A percentile compares a stretch with the other conserved stretches of the same genome.
phyloP scores from a whole-genome alignment of 805 yeast species.

The Metschnikowia continentalis region DNA sequence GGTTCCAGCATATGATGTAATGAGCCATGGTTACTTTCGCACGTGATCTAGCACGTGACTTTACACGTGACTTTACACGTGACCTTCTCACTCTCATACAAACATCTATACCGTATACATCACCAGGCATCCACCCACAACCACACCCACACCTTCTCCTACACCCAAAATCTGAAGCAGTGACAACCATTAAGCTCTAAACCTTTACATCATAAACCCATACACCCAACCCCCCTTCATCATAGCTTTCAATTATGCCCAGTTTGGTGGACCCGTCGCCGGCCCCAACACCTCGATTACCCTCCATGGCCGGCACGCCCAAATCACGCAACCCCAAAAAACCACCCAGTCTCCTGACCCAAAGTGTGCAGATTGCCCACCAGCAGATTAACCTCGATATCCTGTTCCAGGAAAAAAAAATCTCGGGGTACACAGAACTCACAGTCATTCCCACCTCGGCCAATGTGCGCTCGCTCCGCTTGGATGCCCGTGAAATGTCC shows the following conservation, averaged over 20 bases:
- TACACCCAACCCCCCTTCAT: too few species aligned
- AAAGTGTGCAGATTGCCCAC: constrained; percentile 70
- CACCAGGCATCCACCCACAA: too few species aligned
- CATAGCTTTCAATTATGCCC: not conserved
- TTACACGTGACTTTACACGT: too few species aligned
- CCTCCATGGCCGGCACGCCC: constrained; percentile 14
- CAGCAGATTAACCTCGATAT: constrained; percentile 80
- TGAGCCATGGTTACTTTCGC: too few species aligned
- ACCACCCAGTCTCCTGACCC: constrained; percentile 27
- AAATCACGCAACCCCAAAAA: constrained; percentile 6
- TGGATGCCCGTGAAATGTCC: constrained; percentile 77
- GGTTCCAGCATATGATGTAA: too few species aligned
- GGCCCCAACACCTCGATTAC: constrained; percentile 15
- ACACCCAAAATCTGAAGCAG: not conserved
- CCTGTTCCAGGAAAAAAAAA: constrained; percentile 56
- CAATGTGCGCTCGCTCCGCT: constrained; percentile 50
- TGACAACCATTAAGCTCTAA: not conserved
- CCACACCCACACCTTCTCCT: not conserved
- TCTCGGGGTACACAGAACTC: constrained; percentile 77
- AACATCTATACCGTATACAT: too few species aligned
- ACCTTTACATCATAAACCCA: too few species aligned
- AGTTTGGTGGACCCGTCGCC: constrained; percentile 11
- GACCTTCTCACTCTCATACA: too few species aligned
- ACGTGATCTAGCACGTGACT: too few species aligned
- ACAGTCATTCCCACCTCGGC: constrained; percentile 70